phyloP scores from a whole-genome alignment of 257 asterid species.

The Forsythia viridissima region DNA sequence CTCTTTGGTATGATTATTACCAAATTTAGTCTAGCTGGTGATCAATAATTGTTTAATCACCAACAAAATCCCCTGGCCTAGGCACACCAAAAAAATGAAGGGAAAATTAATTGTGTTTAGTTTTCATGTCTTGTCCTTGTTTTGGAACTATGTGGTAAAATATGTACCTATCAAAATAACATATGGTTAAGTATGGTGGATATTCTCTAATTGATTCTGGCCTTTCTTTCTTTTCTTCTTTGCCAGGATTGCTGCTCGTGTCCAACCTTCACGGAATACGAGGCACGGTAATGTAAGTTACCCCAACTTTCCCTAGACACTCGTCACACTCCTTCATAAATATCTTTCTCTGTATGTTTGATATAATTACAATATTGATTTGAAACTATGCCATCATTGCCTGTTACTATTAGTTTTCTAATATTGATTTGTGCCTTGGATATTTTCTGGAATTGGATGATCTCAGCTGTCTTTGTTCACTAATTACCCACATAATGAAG shows the following conservation, averaged over 20 bases:
- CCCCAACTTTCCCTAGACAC: not conserved
- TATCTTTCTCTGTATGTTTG: not conserved
- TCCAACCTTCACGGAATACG: slow-evolving; percentile 25
- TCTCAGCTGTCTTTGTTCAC: not conserved
- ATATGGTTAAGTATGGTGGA: slow-evolving; percentile 7
- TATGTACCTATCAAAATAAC: not conserved
- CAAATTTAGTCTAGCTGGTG: not conserved
- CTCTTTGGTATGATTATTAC: not conserved
- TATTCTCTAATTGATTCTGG: slow-evolving; percentile 17
- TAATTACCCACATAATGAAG: too few species aligned
- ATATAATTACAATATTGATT: slow-evolving; percentile 2
- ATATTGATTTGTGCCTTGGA: slow-evolving; percentile 10
- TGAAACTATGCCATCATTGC: slow-evolving; percentile 10
- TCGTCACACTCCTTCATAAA: not conserved
- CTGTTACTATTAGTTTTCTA: slow-evolving; percentile 20
- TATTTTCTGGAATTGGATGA: slow-evolving; percentile 13
- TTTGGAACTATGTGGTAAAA: not conserved
- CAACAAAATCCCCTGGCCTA: not conserved
- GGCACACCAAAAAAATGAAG: not conserved
- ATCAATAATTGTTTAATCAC: not conserved
- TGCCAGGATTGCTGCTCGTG: slow-evolving; percentile 31
- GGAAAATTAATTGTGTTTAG: not conserved
- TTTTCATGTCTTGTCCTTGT: not conserved
- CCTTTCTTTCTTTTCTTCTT: slow-evolving; percentile 1
- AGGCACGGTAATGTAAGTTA: slow-evolving; percentile 40